Evolutionary conservation across 495 filamentous ascomycete species (phyloP), one percentile per base, ranked within the genome.

Genomic region (Neurospora intermedia): DNA sequence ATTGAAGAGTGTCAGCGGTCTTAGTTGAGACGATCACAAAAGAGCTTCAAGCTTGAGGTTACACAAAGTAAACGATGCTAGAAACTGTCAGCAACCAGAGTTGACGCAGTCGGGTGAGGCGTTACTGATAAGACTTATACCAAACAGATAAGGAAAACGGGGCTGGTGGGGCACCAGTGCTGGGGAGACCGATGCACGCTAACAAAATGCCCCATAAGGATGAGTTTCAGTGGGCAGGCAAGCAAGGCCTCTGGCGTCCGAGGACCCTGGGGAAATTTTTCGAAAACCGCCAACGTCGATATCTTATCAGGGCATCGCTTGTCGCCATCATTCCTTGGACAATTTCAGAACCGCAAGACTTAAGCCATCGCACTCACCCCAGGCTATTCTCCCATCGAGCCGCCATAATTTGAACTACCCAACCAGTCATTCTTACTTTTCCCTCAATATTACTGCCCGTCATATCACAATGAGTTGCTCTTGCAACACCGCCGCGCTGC

Each of bases 401-500:
- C 9, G 54, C 42, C 31, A 1, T 0, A 5, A 38, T 6, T 16
- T 39, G 38, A 0, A 2, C 46, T 43, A 38, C 11, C 0, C 38
- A 20, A 6, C 6, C 27, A 54, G 23, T 27, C 3, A 31, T 2
- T 2, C 3, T 2, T 31, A 31, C 1, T 2, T 18, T 4, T 0
- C 9, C 11, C 1, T 6, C 13, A 5, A 6, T 15, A 7, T 35
- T 6, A 9, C 16, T 15, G 2, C 13, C 45, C 43, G 10, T 20
- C 6, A 43, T 15, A 20, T 43, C 59, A 79, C 69, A 27, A 88
- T 88, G 87, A 80, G 70, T 75, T 88, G 86, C 78, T 76, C 79
- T 20, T 87, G 87, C 71, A 81, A 82, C 31, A 80, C 79, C n/a
- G 77, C 80, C 20, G 80, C 85, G 20, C 76, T 88, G 69, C 76